Percentiles rank a stretch among this genome's conserved stretches.
Evolutionary conservation across 495 filamentous ascomycete genomes (phyloP).

Genomic region (Penicillium taxi): DNA sequence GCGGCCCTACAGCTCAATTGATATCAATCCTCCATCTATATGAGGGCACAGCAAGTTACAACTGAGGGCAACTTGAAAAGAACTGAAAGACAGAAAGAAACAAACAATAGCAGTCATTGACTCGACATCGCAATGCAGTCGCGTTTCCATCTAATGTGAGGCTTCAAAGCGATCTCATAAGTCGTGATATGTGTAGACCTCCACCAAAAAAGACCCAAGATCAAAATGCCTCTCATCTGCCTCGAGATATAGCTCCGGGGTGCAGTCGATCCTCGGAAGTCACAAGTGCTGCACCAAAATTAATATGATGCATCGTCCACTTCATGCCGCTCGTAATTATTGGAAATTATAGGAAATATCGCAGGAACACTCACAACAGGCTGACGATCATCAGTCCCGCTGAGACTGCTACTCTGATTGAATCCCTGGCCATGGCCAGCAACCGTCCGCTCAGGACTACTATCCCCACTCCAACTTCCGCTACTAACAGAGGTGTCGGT

Average conservation of each 20-base stretch:
- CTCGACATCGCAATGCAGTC: conserved; percentile 1
- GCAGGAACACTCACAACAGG: conserved; percentile 2
- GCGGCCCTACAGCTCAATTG: background rate
- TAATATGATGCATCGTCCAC: background rate
- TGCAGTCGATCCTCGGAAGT: too few relatives aligned
- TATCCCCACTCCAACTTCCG: conserved; percentile 47
- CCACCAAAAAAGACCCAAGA: too few relatives aligned
- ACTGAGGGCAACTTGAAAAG: too few relatives aligned
- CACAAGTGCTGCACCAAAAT: background rate
- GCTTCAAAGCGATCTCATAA: conserved; percentile 5
- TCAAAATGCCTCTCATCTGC: too few relatives aligned
- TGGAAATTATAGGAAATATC: background rate
- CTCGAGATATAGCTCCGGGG: too few relatives aligned
- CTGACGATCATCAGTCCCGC: too few relatives aligned
- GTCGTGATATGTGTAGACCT: too few relatives aligned
- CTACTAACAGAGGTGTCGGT: conserved; percentile 34
- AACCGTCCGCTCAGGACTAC: conserved; percentile 42
- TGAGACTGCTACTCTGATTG: background rate
- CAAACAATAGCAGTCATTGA: conserved; percentile 1
- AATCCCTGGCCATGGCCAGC: conserved; percentile 3
- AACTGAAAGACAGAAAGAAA: background rate
- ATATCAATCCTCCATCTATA: background rate
- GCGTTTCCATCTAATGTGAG: conserved; percentile 14
- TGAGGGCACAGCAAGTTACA: too few relatives aligned
- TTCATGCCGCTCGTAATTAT: conserved; percentile 2